These are phyloP conservation scores for Laguncularia racemosa DNA, from an alignment of 345 rosid species.

Conservation along the genomic window DNA sequence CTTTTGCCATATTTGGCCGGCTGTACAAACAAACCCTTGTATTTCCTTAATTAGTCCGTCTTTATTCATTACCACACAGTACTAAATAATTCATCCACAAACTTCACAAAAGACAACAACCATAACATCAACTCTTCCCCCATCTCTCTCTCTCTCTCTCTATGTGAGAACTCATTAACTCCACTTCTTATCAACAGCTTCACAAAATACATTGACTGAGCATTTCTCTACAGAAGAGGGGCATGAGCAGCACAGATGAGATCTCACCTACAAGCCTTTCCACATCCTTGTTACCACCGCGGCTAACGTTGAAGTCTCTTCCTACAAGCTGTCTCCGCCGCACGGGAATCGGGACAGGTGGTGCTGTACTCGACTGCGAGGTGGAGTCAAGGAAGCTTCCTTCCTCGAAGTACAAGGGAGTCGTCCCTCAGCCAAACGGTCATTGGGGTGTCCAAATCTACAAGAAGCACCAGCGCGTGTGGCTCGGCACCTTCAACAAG, in stretches of 20 bases:
- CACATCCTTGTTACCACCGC: slow-evolving; percentile 13
- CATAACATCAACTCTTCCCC: too few relatives aligned
- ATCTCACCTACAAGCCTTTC: slow-evolving; percentile 22
- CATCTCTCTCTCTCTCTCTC: too few relatives aligned
- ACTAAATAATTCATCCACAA: too few relatives aligned
- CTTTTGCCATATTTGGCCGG: too few relatives aligned
- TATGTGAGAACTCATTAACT: slow-evolving; percentile 9
- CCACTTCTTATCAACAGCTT: too few relatives aligned
- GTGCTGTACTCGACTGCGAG: slow-evolving; percentile 10
- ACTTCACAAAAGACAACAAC: too few relatives aligned
- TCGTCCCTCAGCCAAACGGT: slow-evolving; percentile 51
- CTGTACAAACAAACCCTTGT: too few relatives aligned
- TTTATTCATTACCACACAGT: too few relatives aligned
- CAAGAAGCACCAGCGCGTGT: slow-evolving; percentile 51
- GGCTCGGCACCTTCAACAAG: slow-evolving; percentile 50
- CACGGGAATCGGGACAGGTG: slow-evolving; percentile 9
- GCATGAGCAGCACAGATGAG: slow-evolving; percentile 25
- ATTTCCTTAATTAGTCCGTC: too few relatives aligned
- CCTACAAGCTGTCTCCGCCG: slow-evolving; percentile 29
- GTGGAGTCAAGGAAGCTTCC: slow-evolving; percentile 21
- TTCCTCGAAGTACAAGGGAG: slow-evolving; percentile 42
- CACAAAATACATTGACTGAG: too few relatives aligned
- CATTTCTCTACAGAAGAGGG: slow-evolving; percentile 2
- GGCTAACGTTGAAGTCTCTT: slow-evolving; percentile 2
- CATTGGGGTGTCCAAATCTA: slow-evolving; percentile 60